Base-by-base conservation (phyloP, 2,329 filamentous ascomycete genomes). In the Hypoxylon sp. region DNA sequence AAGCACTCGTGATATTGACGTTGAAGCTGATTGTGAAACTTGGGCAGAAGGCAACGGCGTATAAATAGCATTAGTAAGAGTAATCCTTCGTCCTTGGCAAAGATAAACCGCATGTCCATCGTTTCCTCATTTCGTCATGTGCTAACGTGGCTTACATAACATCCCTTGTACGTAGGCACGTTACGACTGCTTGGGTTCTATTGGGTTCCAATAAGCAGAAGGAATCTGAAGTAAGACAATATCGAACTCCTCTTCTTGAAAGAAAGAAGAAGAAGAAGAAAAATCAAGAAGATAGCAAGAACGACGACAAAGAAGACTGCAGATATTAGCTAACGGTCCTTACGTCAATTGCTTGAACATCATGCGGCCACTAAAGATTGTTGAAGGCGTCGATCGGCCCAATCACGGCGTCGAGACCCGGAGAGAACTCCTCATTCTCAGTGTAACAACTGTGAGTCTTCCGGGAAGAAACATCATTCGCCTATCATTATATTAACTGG, bases 281-380 rank as follows among this genome's bases (percentile, higher is more conserved):
- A 52, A 17, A 21, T 23, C 23, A 23, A 23, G 23, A 23, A 23
- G 23, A 45, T 56, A 30, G 32, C 14, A 28, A 45, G 19, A 25
- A 56, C 52, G 52, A 34, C n/a, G 36, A 25, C 36, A 30, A 36
- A 43, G 38, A 55, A 17, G 9, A 55, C 25, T 43, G 43, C 25
- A 14, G 30, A n/a, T 17, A 30, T 32, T 14, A 49, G 2, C 14
- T 28, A 4, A 17, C 10, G 21, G 5, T 25, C 38, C 5, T 25
- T 19, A 45, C 41, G 28, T 45, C 11, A 28, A 21, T 46, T 32
- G n/a, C n/a, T 56, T 32, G 21, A 21, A 17, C 23, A 56, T 10
- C 25, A 56, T 56, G 52, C 38, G 52, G 25, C 52, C 25, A 46
- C 13, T 56, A 5, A 56, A 56, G 25, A 45, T 56, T 45, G 38